Evolutionary conservation across 2,329 filamentous ascomycete genomes (phyloP).

Genomic region (Fusarium zealandicum): DNA sequence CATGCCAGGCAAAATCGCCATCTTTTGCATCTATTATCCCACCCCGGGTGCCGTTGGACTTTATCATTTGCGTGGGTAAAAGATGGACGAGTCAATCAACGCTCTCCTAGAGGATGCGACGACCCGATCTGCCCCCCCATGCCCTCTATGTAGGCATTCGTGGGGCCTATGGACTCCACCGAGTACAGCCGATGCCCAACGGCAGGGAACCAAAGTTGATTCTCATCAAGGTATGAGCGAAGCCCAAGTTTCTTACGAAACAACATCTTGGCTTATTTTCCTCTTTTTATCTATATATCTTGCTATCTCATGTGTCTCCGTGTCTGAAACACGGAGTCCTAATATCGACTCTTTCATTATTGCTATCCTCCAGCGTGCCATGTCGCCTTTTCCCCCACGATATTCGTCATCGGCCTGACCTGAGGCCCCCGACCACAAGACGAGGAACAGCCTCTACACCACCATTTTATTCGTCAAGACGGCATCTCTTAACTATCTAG

Average conservation of each 20-base stretch:
- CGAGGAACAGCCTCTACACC: conserved; percentile 6
- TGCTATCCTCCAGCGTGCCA: conserved; percentile 4
- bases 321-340: background rate
- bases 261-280: background rate
- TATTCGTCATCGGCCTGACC: conserved; percentile 39
- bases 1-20: conserved; percentile 24
- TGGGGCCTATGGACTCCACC: conserved; percentile 7
- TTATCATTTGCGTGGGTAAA: conserved; percentile 22
- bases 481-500: conserved; percentile 9
- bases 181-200: conserved; percentile 26
- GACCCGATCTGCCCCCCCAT: conserved; percentile 21
- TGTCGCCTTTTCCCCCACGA: conserved; percentile 39
- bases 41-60: conserved; percentile 15
- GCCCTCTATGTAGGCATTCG: background rate
- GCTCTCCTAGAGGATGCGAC: conserved; percentile 12
- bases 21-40: conserved; percentile 18
- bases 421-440: conserved; percentile 26
- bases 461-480: conserved; percentile 25
- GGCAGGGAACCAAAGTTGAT: conserved; percentile 1
- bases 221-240: background rate
- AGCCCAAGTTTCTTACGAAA: conserved; percentile 6
- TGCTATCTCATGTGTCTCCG: too few relatives aligned
- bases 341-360: conserved; percentile 2
- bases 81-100: conserved; percentile 17
- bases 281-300: too few relatives aligned